Evolutionary conservation across 805 yeast species (phyloP).

Genomic region (Allodekkera sacchari): DNA sequence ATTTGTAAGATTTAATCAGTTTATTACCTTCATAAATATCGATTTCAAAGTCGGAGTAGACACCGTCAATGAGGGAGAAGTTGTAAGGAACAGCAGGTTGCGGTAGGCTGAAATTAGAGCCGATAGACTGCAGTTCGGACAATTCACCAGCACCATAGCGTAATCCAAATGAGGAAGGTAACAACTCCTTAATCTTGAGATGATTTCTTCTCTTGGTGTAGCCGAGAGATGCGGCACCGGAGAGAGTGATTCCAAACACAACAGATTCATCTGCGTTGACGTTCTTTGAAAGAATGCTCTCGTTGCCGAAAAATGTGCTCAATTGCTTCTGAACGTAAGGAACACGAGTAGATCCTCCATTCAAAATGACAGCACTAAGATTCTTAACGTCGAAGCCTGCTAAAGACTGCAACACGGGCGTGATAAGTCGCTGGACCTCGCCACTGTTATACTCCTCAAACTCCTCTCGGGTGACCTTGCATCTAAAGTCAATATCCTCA

Average conservation of each 20-base stretch:
- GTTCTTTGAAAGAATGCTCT: slow-evolving; percentile 47
- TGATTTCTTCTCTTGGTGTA: slow-evolving; percentile 51
- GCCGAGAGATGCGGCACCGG: slow-evolving; percentile 70
- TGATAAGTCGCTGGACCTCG: slow-evolving; percentile 32
- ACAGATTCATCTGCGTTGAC: slow-evolving; percentile 96
- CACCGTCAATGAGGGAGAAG: no score
- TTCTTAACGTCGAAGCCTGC: slow-evolving; percentile 17
- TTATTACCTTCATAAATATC: no score
- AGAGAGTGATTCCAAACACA: slow-evolving; percentile 79
- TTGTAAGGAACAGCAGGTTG: no score
- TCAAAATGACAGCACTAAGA: slow-evolving; percentile 54
- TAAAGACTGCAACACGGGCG: slow-evolving; percentile 51
- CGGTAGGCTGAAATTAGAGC: no score
- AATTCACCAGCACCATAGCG: slow-evolving; percentile 16
- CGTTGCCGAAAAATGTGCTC: slow-evolving; percentile 45
- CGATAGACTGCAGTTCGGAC: slow-evolving; percentile 3
- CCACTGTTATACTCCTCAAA: slow-evolving; percentile 65
- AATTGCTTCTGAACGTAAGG: slow-evolving; percentile 74
- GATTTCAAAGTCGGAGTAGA: no score
- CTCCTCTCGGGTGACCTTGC: slow-evolving; percentile 66
- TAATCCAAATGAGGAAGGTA: no score
- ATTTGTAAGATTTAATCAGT: no score
- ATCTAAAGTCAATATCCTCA: slow-evolving; percentile 66
- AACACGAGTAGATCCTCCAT: slow-evolving; percentile 88
- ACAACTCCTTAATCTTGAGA: slow-evolving; percentile 3